A percentile compares a stretch with the other conserved stretches of the same genome.
Evolutionary conservation across 2,329 filamentous ascomycete species (phyloP).

Genomic region (Xylaria sp.): DNA sequence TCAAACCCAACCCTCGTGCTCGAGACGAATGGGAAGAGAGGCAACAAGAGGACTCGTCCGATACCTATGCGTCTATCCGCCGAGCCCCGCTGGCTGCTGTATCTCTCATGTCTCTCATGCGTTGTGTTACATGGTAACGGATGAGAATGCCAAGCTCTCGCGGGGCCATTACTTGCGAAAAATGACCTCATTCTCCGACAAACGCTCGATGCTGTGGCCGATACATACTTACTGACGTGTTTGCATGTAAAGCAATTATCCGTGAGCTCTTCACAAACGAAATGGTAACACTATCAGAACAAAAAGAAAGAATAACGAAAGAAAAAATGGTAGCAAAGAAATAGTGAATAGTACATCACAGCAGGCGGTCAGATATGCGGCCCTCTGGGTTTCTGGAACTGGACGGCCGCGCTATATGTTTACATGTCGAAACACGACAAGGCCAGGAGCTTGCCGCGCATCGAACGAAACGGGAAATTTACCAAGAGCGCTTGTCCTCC

Average conservation of each 20-base stretch:
- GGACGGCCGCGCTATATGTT: constrained; percentile 32
- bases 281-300: background rate
- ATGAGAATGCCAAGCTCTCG: constrained; percentile 32
- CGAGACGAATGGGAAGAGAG: constrained; percentile 26
- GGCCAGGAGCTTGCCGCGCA: constrained; percentile 37
- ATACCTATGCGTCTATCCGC: constrained; percentile 27
- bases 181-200: constrained; percentile 15
- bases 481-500: constrained; percentile 37
- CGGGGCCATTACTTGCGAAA: constrained; percentile 20
- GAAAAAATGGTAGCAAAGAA: background rate
- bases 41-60: constrained; percentile 38
- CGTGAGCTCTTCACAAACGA: background rate
- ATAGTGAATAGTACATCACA: background rate
- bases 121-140: constrained; percentile 14
- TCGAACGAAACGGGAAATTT: constrained; percentile 42
- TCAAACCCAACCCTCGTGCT: constrained; percentile 38
- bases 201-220: constrained; percentile 19
- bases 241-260: background rate
- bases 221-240: constrained; percentile 7
- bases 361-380: constrained; percentile 21
- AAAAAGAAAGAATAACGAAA: background rate
- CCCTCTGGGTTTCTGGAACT: constrained; percentile 40
- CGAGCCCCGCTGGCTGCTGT: constrained; percentile 17
- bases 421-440: constrained; percentile 35
- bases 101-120: constrained; percentile 28